A percentile compares a stretch with the other conserved stretches of the same genome.
Evolutionary conservation across 2,329 filamentous ascomycete species (phyloP).

Genomic region (Phaeosphaeriaceae sp.): DNA sequence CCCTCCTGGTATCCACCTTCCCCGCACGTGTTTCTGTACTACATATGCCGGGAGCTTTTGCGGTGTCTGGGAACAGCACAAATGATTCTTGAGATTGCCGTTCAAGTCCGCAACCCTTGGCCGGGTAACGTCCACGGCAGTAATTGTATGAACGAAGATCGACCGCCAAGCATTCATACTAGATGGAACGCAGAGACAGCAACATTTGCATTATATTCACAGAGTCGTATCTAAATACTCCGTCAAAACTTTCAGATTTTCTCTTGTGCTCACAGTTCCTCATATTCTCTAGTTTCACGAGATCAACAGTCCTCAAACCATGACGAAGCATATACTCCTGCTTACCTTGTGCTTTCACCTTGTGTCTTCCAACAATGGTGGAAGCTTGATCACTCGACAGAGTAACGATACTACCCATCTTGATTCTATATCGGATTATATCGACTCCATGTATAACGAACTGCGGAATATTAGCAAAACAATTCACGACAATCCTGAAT

Average conservation of each 20-base stretch:
- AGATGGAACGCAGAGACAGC: neutral
- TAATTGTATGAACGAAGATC: neutral
- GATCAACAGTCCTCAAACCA: neutral
- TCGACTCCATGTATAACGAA: constrained; percentile 17
- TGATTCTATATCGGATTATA: constrained; percentile 17
- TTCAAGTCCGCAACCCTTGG: neutral
- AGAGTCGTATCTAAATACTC: neutral
- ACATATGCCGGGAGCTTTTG: neutral
- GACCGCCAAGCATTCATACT: neutral
- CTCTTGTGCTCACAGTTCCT: neutral
- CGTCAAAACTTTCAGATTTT: neutral
- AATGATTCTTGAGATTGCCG: neutral
- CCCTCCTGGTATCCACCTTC: neutral
- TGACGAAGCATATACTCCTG: neutral
- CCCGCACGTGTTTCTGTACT: neutral
- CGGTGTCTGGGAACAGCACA: neutral
- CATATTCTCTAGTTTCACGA: neutral
- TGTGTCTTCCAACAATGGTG: neutral
- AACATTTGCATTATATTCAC: neutral
- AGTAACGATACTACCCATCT: constrained; percentile 13
- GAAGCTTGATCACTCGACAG: constrained; percentile 8
- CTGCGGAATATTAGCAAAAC: constrained; percentile 58
- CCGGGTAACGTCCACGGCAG: neutral
- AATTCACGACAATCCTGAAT: constrained; percentile 61
- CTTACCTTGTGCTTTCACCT: neutral